These are phyloP conservation scores for Podochytrium sp. DNA, from an alignment of 192 early-diverging fungal genomes.

Conservation along the genomic window DNA sequence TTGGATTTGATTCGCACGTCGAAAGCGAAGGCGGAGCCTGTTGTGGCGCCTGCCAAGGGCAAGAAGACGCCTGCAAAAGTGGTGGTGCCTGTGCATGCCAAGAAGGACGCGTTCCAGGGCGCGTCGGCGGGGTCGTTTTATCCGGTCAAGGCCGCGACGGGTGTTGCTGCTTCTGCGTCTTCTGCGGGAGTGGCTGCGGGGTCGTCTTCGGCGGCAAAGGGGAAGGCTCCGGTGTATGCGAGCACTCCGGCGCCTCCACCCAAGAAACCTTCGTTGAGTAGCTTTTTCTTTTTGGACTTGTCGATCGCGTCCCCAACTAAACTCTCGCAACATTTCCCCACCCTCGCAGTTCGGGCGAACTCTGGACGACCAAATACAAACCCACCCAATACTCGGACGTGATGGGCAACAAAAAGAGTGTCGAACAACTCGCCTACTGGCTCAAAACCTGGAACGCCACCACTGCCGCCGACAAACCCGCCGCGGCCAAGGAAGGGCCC, in stretches of 20 bases:
- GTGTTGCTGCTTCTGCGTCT: not conserved
- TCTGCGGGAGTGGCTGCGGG: not conserved
- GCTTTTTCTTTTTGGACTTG: not conserved
- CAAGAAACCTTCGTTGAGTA: not conserved
- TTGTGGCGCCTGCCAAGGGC: slow-evolving; percentile 29
- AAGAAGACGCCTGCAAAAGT: slow-evolving; percentile 39
- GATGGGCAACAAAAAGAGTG: slow-evolving; percentile 80
- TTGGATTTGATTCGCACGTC: slow-evolving; percentile 70
- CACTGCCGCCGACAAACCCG: slow-evolving; percentile 38
- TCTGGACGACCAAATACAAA: slow-evolving; percentile 97
- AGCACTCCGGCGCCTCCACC: not conserved
- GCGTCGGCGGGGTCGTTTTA: not conserved
- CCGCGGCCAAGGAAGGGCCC: slow-evolving; percentile 56
- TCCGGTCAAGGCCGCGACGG: not conserved
- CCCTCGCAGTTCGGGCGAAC: slow-evolving; percentile 18
- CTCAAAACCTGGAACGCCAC: slow-evolving; percentile 71
- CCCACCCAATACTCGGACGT: slow-evolving; percentile 80
- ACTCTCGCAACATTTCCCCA: not conserved
- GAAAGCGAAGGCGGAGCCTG: slow-evolving; percentile 38
- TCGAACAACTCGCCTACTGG: slow-evolving; percentile 77
- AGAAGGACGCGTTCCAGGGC: too few species aligned
- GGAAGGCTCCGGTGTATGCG: slow-evolving; percentile 1
- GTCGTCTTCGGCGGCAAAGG: slow-evolving; percentile 2
- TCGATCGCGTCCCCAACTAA: not conserved
- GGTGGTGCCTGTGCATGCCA: not conserved